Base-by-base conservation (phyloP, 2,329 filamentous ascomycete genomes). In the Botrytis medusae region DNA sequence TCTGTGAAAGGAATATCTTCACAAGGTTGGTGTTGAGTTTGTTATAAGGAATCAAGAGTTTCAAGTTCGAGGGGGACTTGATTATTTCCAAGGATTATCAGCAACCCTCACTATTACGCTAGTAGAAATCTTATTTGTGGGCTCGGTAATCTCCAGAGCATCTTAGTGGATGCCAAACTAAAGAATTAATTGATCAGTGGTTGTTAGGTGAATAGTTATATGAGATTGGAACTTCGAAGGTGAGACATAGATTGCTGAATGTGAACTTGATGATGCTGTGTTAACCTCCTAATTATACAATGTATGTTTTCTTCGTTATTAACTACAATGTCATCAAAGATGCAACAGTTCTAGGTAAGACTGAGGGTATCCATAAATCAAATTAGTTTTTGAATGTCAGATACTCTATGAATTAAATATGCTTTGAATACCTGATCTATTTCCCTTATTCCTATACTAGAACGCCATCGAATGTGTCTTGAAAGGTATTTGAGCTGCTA, bases 281-380 rank as follows among this genome's bases (percentile, higher is more conserved):
- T 9, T 7, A 37, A 37, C 7, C 9, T 9, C 9, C 34, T 37
- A 37, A 9, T 1, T 37, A 37, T 37, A 37, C 1, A 1, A 37
- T 37, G 8, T 9, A 1, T 7, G 5, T 9, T 7, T 37, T 8
- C 7, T 37, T 37, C 7, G 9, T 37, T 37, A 4, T 48, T 4
- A 25, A 48, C 10, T 5, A 5, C 2, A 25, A 48, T 25, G 1
- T 4, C 9, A 12, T 48, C 7, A 5, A 48, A 48, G 22, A 48
- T 1, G 4, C 25, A 25, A n/a, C 0, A 0, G n/a, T n/a, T 14
- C 4, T 12, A n/a, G 1, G 1, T 2, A 14, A 5, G 22, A 25
- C 34, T 40, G 18, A n/a, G 3, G 4, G 25, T 1, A 25, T 61
- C 2, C 20, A n/a, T 1, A 20, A 16, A 5, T 12, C 8, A 25